A percentile compares a stretch with the other conserved stretches of the same genome.
Evolutionary conservation across 2,329 filamentous ascomycete genomes (phyloP).

Genomic region (Alternaria dauci): DNA sequence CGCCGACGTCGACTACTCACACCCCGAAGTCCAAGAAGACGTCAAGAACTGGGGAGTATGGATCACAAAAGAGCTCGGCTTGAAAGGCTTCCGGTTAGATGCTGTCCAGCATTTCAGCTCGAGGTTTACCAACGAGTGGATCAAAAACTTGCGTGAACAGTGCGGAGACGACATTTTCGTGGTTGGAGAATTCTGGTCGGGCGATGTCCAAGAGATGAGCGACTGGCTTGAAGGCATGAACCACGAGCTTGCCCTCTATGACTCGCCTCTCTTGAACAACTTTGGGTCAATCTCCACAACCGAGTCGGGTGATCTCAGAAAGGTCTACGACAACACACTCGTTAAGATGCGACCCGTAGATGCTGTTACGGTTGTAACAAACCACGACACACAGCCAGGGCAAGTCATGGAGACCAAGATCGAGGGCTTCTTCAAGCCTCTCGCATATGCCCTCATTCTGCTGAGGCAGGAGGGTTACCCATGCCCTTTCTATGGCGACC

Average conservation of each 20-base stretch:
- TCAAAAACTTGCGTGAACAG: slow-evolving; percentile 61
- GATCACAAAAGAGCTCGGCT: slow-evolving; percentile 67
- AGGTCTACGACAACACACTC: slow-evolving; percentile 68
- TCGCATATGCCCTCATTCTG: slow-evolving; percentile 76
- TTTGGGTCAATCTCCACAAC: slow-evolving; percentile 68
- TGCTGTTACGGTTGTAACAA: slow-evolving; percentile 74
- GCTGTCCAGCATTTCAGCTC: slow-evolving; percentile 76
- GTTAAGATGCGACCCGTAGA: slow-evolving; percentile 63
- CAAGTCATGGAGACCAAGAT: slow-evolving; percentile 71
- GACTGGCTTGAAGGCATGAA: slow-evolving; percentile 67
- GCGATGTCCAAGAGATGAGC: slow-evolving; percentile 63
- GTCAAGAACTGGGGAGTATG: slow-evolving; percentile 72
- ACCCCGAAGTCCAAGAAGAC: slow-evolving; percentile 68
- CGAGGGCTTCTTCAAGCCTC: slow-evolving; percentile 72
- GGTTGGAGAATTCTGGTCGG: slow-evolving; percentile 75
- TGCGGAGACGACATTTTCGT: slow-evolving; percentile 66
- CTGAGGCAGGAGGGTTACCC: slow-evolving; percentile 70
- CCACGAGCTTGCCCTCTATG: slow-evolving; percentile 66
- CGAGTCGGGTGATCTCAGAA: slow-evolving; percentile 67
- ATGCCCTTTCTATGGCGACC: slow-evolving; percentile 74
- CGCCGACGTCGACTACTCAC: slow-evolving; percentile 70
- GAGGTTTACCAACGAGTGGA: slow-evolving; percentile 72
- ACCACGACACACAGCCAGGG: slow-evolving; percentile 74
- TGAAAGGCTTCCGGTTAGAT: slow-evolving; percentile 74
- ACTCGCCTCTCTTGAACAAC: slow-evolving; percentile 73